Conservation (phyloP, 495 filamentous ascomycete genomes). For the Halenospora varia region DNA sequence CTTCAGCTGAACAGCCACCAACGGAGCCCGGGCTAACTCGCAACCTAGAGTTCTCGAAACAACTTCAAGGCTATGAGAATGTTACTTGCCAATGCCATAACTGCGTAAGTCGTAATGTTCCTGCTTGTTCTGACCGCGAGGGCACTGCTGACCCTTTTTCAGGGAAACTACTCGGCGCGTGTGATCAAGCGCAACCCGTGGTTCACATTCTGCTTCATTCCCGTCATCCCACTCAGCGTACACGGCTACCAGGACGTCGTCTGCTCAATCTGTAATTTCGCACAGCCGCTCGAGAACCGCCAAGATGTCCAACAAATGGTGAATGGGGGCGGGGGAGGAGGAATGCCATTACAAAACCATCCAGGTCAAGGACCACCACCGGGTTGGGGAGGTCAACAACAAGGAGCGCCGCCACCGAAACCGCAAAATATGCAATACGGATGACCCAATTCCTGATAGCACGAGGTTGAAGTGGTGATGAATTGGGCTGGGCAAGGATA, state of each 20-base stretch:
- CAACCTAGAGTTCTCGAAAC: conserved; percentile 38
- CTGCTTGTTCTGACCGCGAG: neutral
- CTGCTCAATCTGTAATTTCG: conserved; percentile 52
- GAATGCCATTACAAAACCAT: conserved; percentile 40
- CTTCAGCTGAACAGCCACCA: neutral
- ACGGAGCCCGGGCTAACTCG: neutral
- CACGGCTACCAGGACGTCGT: conserved; percentile 50
- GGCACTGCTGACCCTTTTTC: neutral
- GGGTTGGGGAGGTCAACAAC: conserved; percentile 18
- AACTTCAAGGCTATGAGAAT: conserved; percentile 50
- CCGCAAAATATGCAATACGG: conserved; percentile 25
- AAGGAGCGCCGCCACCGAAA: conserved; percentile 14
- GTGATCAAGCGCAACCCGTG: conserved; percentile 51
- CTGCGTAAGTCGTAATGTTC: conserved; percentile 29
- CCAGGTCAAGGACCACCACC: conserved; percentile 21
- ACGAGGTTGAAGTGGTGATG: no score
- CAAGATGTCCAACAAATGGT: conserved; percentile 43
- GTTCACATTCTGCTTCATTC: conserved; percentile 57
- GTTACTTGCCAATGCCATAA: conserved; percentile 51
- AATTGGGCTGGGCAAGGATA: neutral
- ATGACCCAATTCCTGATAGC: no score
- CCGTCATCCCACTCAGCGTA: conserved; percentile 50
- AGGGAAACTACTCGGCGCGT: conserved; percentile 45
- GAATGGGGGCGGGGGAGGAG: conserved; percentile 34
- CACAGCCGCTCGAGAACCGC: conserved; percentile 49